These are phyloP conservation scores for Avicennia marina DNA, from an alignment of 257 asterid genomes.

Conservation along the genomic window DNA sequence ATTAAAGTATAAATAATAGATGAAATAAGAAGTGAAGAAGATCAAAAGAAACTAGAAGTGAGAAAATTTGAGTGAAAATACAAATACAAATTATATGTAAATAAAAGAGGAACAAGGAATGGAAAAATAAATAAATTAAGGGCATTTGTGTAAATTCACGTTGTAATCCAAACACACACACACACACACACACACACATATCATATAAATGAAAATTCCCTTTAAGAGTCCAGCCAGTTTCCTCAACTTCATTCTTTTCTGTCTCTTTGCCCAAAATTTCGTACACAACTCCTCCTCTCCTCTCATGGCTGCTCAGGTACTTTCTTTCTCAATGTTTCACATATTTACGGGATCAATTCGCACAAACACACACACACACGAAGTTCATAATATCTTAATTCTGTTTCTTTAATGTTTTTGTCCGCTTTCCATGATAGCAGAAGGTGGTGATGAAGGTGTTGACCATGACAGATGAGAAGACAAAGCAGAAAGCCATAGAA, in stretches of 20 bases:
- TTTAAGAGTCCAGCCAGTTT: slow-evolving; percentile 5
- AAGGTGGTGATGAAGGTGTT: slow-evolving; percentile 31
- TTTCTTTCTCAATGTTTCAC: neutral
- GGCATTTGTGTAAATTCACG: too few relatives aligned
- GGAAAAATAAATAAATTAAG: too few relatives aligned
- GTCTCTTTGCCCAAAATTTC: neutral
- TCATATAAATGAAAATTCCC: slow-evolving; percentile 1
- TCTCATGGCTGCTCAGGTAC: slow-evolving; percentile 38
- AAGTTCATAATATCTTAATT: neutral
- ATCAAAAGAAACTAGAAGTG: too few relatives aligned
- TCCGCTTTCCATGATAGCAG: neutral
- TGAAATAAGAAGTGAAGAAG: too few relatives aligned
- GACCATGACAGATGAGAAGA: slow-evolving; percentile 36
- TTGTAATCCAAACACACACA: too few relatives aligned
- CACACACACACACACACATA: too few relatives aligned
- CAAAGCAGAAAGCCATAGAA: slow-evolving; percentile 34
- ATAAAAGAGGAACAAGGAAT: too few relatives aligned
- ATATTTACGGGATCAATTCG: too few relatives aligned
- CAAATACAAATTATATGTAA: too few relatives aligned
- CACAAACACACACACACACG: neutral
- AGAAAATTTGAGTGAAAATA: too few relatives aligned
- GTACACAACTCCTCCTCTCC: neutral
- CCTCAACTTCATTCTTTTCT: neutral
- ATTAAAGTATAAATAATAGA: too few relatives aligned
- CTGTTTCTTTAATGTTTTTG: neutral